Evolutionary conservation across 495 filamentous ascomycete species (phyloP), one percentile per base, ranked within the genome.

Genomic region (Podospora fimiseda): DNA sequence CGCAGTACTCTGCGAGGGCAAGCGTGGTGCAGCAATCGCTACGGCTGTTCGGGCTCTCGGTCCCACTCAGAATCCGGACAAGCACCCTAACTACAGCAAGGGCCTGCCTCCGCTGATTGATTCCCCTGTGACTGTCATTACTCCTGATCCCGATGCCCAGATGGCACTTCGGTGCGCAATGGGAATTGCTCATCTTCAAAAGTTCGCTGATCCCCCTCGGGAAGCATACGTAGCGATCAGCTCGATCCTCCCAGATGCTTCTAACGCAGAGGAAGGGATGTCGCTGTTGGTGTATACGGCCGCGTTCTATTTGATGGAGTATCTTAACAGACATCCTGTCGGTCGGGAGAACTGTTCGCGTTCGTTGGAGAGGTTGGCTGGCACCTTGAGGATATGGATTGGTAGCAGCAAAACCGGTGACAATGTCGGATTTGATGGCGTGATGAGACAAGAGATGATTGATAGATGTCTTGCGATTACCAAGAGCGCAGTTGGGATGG

Each of bases 131-230:
- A 42, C 55, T 30, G 43, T 72, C 20, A 67, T 76, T 37, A 45
- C 48, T 19, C 71, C 73, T 9, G 73, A 82, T 15, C 74, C 78
- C 2, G 88, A 92, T 58, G 79, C 89, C 19, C 75, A 75, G 14
- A 77, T 87, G 53, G 83, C 89, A 2, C 80, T 95, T 9, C 80
- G 84, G 18, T 89, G 89, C 54, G 88, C 90, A 8, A 91, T 90
- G 80, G 85, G 86, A 44, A 81, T 88, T 11, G 78, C 85, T 9
- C 79, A 92, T 37, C 73, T 90, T 15, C 69, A 76, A n/a, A 74
- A 73, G 9, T 70, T 66, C 21, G 57, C 71, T 4, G 65, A 69
- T 13, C 71, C 72, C 2, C 67, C 64, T 1, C 60, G 63, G n/a
- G 70, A 67, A 4, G 71, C 73, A 3, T 71, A 72, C 18, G 50